phyloP scores from a whole-genome alignment of 1,284 basidiomycete genomes.

The Cryptococcus sp. region DNA sequence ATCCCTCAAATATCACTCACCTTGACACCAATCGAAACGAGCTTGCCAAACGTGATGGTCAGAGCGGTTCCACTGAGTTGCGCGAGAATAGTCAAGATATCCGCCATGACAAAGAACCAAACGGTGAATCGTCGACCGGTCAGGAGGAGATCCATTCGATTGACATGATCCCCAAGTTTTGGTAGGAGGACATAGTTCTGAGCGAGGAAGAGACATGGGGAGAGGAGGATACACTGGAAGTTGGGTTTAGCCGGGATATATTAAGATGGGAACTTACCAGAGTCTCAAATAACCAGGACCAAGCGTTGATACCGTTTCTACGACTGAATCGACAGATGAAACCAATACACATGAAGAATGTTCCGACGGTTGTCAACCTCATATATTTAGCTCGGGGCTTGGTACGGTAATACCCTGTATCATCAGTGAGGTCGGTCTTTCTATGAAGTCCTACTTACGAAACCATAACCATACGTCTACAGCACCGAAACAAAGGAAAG shows the following conservation, averaged over 20 bases:
- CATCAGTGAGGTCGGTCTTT: no score
- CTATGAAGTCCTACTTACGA: no score
- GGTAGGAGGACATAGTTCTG: conserved; percentile 22
- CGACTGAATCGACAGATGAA: conserved; percentile 15
- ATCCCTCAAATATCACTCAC: not conserved
- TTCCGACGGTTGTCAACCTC: conserved; percentile 5
- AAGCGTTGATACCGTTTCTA: conserved; percentile 14
- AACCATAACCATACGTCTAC: no score
- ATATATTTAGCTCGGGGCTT: no score
- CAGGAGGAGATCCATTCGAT: conserved; percentile 10
- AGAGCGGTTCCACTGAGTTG: conserved; percentile 22
- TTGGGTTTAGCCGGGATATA: not conserved
- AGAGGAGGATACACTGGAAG: conserved; percentile 16
- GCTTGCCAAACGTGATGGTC: conserved; percentile 14
- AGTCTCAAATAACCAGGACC: conserved; percentile 21
- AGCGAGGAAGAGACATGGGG: conserved; percentile 22
- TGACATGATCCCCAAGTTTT: conserved; percentile 7
- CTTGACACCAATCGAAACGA: conserved; percentile 12
- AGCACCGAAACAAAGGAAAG: no score
- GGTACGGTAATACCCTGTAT: no score
- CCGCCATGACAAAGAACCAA: conserved; percentile 13
- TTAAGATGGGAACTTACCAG: conserved; percentile 8
- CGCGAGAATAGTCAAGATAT: conserved; percentile 16
- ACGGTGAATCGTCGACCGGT: conserved; percentile 9
- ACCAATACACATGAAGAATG: conserved; percentile 15